Evolutionary conservation across 768 basidiomycete genomes (phyloP).

Genomic region (Suillus weaverae): DNA sequence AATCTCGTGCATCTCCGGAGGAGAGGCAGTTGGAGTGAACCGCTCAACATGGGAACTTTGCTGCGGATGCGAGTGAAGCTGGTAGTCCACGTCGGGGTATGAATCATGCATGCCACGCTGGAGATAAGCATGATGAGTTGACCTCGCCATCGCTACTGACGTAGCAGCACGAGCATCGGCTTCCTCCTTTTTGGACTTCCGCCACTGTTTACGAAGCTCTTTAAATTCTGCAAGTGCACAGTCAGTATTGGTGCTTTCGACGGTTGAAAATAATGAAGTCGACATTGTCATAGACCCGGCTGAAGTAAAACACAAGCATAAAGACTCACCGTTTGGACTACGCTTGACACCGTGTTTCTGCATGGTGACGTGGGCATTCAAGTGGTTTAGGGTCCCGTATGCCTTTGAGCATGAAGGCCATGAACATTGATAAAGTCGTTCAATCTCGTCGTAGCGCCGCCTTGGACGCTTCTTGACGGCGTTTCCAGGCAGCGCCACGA

Average conservation of each 20-base stretch:
- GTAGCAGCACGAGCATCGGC: constrained; percentile 28
- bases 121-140: constrained; percentile 13
- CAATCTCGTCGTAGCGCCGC: constrained; percentile 91
- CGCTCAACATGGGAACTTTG: constrained; percentile 29
- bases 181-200: constrained; percentile 86
- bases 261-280: constrained; percentile 5
- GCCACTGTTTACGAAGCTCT: constrained; percentile 95
- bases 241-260: constrained; percentile 13
- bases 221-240: constrained; percentile 78
- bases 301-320: constrained; percentile 7
- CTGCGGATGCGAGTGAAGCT: constrained; percentile 19
- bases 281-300: not conserved
- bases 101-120: constrained; percentile 38
- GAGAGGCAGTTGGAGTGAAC: constrained; percentile 13
- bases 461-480: constrained; percentile 82
- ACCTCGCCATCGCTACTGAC: constrained; percentile 18
- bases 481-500: constrained; percentile 79
- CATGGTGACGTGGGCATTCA: constrained; percentile 99
- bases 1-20: constrained; percentile 24
- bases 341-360: constrained; percentile 93
- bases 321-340: constrained; percentile 76
- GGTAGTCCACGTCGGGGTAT: constrained; percentile 25
- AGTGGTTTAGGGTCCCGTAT: constrained; percentile 94
- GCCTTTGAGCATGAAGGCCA: constrained; percentile 78
- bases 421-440: constrained; percentile 87